A percentile compares a stretch with the other conserved stretches of the same genome.
These are phyloP conservation scores for Thelonectria discophora DNA, from an alignment of 2,329 filamentous ascomycete genomes.

Conservation along the genomic window DNA sequence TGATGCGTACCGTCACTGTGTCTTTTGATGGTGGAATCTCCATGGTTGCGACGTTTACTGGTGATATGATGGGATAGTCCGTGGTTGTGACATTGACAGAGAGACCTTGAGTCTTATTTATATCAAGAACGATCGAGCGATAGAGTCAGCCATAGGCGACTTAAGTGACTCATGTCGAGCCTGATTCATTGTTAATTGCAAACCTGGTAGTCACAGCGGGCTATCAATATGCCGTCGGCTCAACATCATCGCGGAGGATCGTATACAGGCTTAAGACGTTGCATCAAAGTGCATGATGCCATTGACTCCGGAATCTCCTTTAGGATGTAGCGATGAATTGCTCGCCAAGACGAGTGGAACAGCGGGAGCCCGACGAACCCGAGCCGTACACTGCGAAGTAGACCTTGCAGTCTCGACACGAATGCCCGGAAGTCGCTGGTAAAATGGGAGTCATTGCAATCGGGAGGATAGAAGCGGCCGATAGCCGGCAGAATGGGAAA, in stretches of 20 bases:
- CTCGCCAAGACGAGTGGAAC: not conserved
- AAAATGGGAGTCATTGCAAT: not conserved
- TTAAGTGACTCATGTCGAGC: not conserved
- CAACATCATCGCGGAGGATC: not conserved
- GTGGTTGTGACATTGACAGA: not conserved
- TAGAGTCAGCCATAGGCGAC: not conserved
- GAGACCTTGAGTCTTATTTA: not conserved
- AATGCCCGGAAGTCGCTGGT: too few species aligned
- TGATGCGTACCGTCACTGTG: conserved; percentile 2
- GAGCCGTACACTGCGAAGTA: not conserved
- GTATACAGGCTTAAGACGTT: not conserved
- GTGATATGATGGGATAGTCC: not conserved
- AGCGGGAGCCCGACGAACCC: not conserved
- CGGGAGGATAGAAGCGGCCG: not conserved
- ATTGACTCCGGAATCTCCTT: not conserved
- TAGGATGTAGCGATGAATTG: not conserved
- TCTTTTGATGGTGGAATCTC: not conserved
- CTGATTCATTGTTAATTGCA: not conserved
- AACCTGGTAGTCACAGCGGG: not conserved
- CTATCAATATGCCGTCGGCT: not conserved
- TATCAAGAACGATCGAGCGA: not conserved
- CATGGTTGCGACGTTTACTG: not conserved
- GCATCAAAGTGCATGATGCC: not conserved
- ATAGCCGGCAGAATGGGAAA: too few species aligned
- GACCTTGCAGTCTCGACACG: too few species aligned